Evolutionary conservation across 495 filamentous ascomycete genomes (phyloP), one percentile per base, ranked within the genome.

Genomic region (Penicillium malachiteum): DNA sequence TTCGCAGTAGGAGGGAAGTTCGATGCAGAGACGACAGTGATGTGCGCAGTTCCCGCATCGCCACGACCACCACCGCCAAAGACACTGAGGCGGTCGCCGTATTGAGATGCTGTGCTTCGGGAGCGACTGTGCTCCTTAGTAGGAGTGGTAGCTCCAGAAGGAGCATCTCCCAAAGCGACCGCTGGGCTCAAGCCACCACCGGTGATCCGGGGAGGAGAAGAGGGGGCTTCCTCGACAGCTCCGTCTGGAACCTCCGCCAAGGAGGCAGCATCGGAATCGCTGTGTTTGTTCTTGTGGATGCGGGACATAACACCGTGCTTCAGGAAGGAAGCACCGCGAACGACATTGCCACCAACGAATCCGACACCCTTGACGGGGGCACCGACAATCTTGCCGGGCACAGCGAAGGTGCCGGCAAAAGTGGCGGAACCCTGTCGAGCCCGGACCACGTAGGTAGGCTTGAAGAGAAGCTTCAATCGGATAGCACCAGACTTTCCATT

Each of bases 301-400:
- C 71, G 71, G 17, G 65, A 68, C 65, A 84, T 86, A 71, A 97
- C 84, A 9, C 88, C 87, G 60, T 87, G 82, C 56, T 89, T 87
- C 57, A 97, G 68, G 81, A 94, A 93, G 5, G 89, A 90, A 4
- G 91, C 93, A 31, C 91, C 94, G 67, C 91, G 94, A 56, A 86
- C 83, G 45, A 97, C 89, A 50, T 88, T 86, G 56, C 88, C 87
- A 7, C 87, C 91, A 42, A 90, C 87, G 40, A 87, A 86, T 44
- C 83, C 86, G 30, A 88, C 90, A 31, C 92, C 93, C 76, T 97
- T 97, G 65, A 97, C 83, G 10, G 94, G 94, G 10, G 89, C 93
- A 21, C 91, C 92, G 50, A 97, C 88, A 48, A 97, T 88, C 75
- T 92, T 96, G 31, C 91, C 90, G n/a, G 94, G 91, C 5, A 87